Conservation (phyloP, 2,329 filamentous ascomycete genomes). For the Alternaria tenuissima region DNA sequence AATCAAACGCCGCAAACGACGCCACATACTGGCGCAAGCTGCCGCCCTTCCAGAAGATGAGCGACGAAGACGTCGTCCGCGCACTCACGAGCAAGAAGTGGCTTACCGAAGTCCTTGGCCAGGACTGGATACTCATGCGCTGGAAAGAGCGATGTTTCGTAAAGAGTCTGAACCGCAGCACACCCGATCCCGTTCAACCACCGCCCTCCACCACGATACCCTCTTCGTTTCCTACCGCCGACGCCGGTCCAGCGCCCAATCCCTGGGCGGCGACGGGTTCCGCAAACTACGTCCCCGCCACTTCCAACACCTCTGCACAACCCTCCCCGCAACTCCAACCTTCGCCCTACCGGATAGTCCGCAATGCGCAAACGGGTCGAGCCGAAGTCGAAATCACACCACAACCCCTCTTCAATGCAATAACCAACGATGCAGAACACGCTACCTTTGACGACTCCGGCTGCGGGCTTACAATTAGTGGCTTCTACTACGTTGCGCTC, state of each 20-base stretch:
- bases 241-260: constrained; percentile 7
- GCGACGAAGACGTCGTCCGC: constrained; percentile 54
- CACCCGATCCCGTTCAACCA: constrained; percentile 24
- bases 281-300: constrained; percentile 2
- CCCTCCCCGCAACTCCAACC: constrained; percentile 12
- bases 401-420: constrained; percentile 7
- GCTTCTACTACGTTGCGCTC: constrained; percentile 64
- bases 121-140: constrained; percentile 64
- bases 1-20: constrained; percentile 55
- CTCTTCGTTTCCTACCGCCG: constrained; percentile 5
- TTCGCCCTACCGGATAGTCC: constrained; percentile 28
- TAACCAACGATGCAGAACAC: constrained; percentile 29
- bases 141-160: constrained; percentile 65
- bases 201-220: constrained; percentile 15
- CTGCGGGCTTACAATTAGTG: constrained; percentile 61
- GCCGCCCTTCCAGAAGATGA: constrained; percentile 53
- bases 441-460: constrained; percentile 44
- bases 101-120: constrained; percentile 45
- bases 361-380: constrained; percentile 21
- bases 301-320: not conserved
- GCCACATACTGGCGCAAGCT: constrained; percentile 60
- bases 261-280: constrained; percentile 2
- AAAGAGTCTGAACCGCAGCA: constrained; percentile 38
- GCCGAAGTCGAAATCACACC: constrained; percentile 24
- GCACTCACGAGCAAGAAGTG: constrained; percentile 53